phyloP scores from a whole-genome alignment of 208 protist species.

The Endotrypanum monterogeii region DNA sequence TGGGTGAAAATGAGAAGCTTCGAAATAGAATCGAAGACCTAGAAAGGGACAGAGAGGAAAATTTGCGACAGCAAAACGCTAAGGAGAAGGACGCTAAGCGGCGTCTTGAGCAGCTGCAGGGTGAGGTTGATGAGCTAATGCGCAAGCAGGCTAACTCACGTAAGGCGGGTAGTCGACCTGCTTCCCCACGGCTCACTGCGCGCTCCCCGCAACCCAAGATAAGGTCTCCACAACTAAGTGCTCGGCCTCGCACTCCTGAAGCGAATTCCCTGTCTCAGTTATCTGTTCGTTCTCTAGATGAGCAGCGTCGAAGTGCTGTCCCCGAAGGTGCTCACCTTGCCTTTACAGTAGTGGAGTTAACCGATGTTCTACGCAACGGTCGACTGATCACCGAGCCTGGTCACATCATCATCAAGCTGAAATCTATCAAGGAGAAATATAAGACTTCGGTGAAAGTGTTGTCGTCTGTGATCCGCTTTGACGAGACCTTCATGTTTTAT shows the following conservation, averaged over 20 bases:
- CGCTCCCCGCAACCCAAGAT: conserved; percentile 13
- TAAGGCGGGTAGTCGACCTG: conserved; percentile 9
- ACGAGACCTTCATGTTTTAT: conserved; percentile 88
- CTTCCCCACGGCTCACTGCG: conserved; percentile 13
- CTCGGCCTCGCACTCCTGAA: conserved; percentile 29
- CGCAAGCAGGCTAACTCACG: conserved; percentile 13
- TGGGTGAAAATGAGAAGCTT: conserved; percentile 35
- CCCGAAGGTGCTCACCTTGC: conserved; percentile 81
- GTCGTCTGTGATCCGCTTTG: conserved; percentile 71
- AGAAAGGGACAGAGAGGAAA: conserved; percentile 37
- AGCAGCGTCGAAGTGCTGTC: conserved; percentile 59
- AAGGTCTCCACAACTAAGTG: conserved; percentile 17
- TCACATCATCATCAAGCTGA: conserved; percentile 83
- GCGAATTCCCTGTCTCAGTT: conserved; percentile 40
- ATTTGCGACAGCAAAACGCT: conserved; percentile 25
- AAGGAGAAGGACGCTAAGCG: conserved; percentile 23
- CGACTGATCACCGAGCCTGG: conserved; percentile 71
- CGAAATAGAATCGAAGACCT: conserved; percentile 36
- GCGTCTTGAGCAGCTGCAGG: conserved; percentile 24
- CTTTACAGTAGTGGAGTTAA: conserved; percentile 78
- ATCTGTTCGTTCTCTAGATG: conserved; percentile 49
- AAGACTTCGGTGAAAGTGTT: conserved; percentile 83
- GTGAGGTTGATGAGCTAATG: conserved; percentile 24
- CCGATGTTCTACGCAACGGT: conserved; percentile 64
- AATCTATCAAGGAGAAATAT: conserved; percentile 92